Percentiles rank a stretch among this genome's conserved stretches.
Conservation (phyloP, 257 asterid species). For the Osmanthus fragrans region DNA sequence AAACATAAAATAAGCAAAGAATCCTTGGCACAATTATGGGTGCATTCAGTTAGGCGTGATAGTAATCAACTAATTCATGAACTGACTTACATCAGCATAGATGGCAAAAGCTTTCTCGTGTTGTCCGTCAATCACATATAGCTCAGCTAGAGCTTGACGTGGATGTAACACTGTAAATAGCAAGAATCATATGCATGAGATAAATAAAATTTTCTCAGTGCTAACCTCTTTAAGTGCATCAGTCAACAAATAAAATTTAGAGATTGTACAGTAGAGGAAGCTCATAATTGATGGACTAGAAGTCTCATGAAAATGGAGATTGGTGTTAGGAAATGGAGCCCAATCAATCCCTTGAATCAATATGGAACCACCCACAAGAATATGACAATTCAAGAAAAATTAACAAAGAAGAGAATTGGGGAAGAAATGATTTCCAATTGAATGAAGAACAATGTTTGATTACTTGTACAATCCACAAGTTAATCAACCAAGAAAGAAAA, state of each 20-base stretch:
- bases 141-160: conserved; percentile 86
- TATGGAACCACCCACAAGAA: too few relatives aligned
- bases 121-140: conserved; percentile 79
- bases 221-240: conserved; percentile 85
- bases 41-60: neutral
- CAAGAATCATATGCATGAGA: conserved; percentile 12
- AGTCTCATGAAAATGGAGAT: conserved; percentile 82
- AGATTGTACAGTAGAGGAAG: conserved; percentile 92
- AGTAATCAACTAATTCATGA: neutral
- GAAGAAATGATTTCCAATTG: too few relatives aligned
- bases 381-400: too few relatives aligned
- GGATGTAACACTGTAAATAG: conserved; percentile 21
- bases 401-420: too few relatives aligned
- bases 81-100: conserved; percentile 85
- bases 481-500: too few relatives aligned
- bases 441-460: too few relatives aligned
- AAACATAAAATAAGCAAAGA: conserved; percentile 13
- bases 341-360: too few relatives aligned
- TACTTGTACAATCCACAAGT: too few relatives aligned
- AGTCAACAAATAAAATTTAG: conserved; percentile 37
- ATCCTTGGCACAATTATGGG: conserved; percentile 17
- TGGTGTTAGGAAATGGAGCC: too few relatives aligned
- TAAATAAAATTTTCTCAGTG: conserved; percentile 21
- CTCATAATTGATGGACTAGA: conserved; percentile 72
- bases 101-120: conserved; percentile 86